These are phyloP conservation scores for Leccinum insolens DNA, from an alignment of 1,284 basidiomycete species.

Conservation along the genomic window DNA sequence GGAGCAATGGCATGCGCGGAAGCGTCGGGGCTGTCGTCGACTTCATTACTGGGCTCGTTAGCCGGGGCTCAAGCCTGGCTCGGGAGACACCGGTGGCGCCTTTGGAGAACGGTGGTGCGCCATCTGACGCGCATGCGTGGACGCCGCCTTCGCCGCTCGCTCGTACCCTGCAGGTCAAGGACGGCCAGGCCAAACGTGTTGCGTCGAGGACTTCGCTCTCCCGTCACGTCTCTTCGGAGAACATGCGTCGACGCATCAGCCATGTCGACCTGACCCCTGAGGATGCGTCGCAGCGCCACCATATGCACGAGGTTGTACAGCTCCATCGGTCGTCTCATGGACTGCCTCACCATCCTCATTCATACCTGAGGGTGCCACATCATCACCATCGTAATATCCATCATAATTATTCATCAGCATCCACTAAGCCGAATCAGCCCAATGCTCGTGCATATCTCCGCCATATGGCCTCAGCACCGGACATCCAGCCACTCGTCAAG, in stretches of 20 bases:
- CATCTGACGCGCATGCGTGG: conserved; percentile 18
- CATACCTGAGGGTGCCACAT: conserved; percentile 28
- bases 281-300: conserved; percentile 14
- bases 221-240: conserved; percentile 24
- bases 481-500: conserved; percentile 45
- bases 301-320: conserved; percentile 16
- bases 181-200: conserved; percentile 18
- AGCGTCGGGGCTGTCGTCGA: conserved; percentile 62
- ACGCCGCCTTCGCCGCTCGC: conserved; percentile 39
- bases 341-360: conserved; percentile 31
- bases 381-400: conserved; percentile 24
- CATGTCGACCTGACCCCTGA: conserved; percentile 13
- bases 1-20: conserved; percentile 27
- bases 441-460: conserved; percentile 63
- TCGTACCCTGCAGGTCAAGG: conserved; percentile 22
- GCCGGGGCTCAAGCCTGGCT: conserved; percentile 32
- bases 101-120: conserved; percentile 7
- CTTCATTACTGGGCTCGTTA: conserved; percentile 60
- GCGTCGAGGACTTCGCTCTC: conserved; percentile 26
- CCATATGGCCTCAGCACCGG: conserved; percentile 68
- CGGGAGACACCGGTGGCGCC: conserved; percentile 14
- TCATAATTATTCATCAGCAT: conserved; percentile 26
- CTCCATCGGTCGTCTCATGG: conserved; percentile 29
- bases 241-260: conserved; percentile 15
- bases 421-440: conserved; percentile 28